Base-by-base conservation (phyloP, 2,329 filamentous ascomycete species). In the Byssochlamys sp. region DNA sequence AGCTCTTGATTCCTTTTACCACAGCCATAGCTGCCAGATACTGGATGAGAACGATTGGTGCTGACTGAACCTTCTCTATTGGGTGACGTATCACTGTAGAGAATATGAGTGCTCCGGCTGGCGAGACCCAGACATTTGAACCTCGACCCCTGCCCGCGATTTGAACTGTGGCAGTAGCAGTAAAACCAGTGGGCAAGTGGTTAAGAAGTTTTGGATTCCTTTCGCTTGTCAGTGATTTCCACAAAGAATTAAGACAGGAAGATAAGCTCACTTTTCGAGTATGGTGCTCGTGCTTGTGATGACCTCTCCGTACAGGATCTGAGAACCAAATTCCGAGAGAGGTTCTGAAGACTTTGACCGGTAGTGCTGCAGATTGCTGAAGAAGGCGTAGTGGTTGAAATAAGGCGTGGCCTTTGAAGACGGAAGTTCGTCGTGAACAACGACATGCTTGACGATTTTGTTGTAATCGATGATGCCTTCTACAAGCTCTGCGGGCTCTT, bases 271-370 rank as follows among this genome's bases (percentile, higher is more conserved):
- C 87, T 94, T 96, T 67, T 97, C 94, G 5, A 96, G 80, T 4
- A 97, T 78, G 0, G 91, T 96, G 73, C 92, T 96, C 28, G 94
- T 99, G 70, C 90, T 95, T 2, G 92, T 96, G 14, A 96, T 81
- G 5, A 96, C 90, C 71, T 96, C 90, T 55, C 88, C 91, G 67
- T 97, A 97, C 62, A 97, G 78, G 2, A 99, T 73, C 54, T 82
- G 77, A 54, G 85, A 82, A 3, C 94, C 94, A 78, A 95, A 97
- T 26, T 82, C 75, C 2, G 71, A 72, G 5, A 82, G 77, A 0
- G 84, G 80, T 52, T 83, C 80, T 31, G 74, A 72, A 1, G 81
- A 78, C 53, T 81, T 80, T 11, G 73, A 70, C 55, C 88, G 84
- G 68, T 91, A 95, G 27, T 83, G 76, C 26, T 77, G 74, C 9